Conservation (phyloP, 441 rosid species). For the Mallotus repandus region DNA sequence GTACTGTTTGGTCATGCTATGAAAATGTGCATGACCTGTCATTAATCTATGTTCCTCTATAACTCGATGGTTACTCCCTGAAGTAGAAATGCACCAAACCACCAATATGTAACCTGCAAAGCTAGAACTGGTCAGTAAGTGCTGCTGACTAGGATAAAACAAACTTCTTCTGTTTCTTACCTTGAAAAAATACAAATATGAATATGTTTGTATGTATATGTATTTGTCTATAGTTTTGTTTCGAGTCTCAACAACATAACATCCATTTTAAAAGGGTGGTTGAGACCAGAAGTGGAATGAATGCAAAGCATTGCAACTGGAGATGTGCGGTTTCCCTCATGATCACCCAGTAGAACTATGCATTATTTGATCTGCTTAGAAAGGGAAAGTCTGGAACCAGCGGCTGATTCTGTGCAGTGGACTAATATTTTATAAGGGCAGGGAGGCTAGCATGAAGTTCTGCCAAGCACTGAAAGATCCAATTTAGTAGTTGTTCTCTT, state of each 20-base stretch:
- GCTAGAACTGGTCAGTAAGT: neutral
- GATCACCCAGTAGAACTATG: conserved; percentile 2
- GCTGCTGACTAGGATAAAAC: neutral
- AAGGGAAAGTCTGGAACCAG: neutral
- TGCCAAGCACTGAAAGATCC: conserved; percentile 91
- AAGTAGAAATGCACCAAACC: neutral
- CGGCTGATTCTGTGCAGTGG: conserved; percentile 13
- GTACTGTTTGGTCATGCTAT: neutral
- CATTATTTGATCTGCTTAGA: neutral
- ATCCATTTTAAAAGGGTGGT: conserved; percentile 1
- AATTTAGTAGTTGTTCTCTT: conserved; percentile 77
- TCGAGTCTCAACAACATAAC: conserved; percentile 11
- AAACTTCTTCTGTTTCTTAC: conserved; percentile 5
- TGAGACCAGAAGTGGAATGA: neutral
- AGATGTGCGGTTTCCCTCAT: conserved; percentile 2
- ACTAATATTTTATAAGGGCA: conserved; percentile 74
- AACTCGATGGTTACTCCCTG: neutral
- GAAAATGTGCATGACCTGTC: neutral
- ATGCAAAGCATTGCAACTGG: neutral
- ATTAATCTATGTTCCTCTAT: neutral
- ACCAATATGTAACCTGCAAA: conserved; percentile 1
- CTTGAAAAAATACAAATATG: conserved; percentile 10
- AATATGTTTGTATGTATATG: neutral
- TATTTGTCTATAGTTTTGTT: conserved; percentile 12
- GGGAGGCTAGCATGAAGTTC: conserved; percentile 88